Evolutionary conservation across 306 rosid genomes (phyloP), one percentile per base, ranked within the genome.

Genomic region (Begonia masoniana): DNA sequence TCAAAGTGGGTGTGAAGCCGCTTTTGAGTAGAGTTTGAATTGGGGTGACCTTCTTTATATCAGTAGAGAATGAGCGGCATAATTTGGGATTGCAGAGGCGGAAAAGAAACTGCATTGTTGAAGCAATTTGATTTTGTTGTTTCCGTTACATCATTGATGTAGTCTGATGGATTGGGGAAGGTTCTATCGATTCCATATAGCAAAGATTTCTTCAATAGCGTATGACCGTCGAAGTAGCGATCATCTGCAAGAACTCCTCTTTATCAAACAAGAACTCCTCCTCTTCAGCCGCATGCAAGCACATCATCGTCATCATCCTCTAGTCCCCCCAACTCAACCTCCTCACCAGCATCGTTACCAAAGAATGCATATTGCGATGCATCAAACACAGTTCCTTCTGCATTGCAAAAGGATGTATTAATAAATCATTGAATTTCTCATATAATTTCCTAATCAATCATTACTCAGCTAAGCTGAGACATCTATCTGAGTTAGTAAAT

Each of bases 311-410:
- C 84, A 41, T 64, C 77, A 0, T 83, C 96, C 24, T 86, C 95
- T 65, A 92, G 67, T 13, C 99, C 95, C 57, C 99, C 96, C 54
- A 92, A 71, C 70, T 81, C 94, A 68, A 88, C 83, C 70, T 83
- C 99, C 68, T 74, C 85, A 47, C 72, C 61, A 17, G 54, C 74
- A 55, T 88, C 91, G 64, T 88, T 77, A 9, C 96, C 88, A 47
- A 88, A 84, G 67, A 84, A 88, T 51, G 96, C 94, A 69, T 88
- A 88, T 61, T 88, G 96, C 0, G 96, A 84, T 64, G 96, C 88
- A 62, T 88, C 96, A 68, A 88, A 88, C 56, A 81, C 70, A 24
- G 80, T 58, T 55, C 60, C 78, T 59, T 41, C 84, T 66, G 68
- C 68, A 70, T 31, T 57, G 66, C 42, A 59, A n/a, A 67, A 60